Evolutionary conservation across 305 asterid genomes (phyloP).

Genomic region (Fraxinus angustifolia): DNA sequence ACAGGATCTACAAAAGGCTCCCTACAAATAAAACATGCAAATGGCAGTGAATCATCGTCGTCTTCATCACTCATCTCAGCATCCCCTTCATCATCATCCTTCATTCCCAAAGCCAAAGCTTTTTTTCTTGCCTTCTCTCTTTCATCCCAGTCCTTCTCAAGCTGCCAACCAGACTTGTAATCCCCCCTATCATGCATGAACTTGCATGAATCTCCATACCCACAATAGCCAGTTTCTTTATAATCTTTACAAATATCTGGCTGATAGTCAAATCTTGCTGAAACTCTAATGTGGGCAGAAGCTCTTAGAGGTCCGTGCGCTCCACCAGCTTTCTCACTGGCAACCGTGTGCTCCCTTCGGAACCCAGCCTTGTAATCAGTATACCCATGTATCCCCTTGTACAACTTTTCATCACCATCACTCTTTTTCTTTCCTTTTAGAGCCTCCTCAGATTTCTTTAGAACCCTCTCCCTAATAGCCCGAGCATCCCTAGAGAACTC

Average conservation of each 20-base stretch:
- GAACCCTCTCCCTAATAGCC: slow-evolving; percentile 80
- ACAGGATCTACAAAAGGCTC: slow-evolving; percentile 87
- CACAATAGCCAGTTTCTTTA: slow-evolving; percentile 95
- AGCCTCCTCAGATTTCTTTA: slow-evolving; percentile 71
- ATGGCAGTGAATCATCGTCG: slow-evolving; percentile 65
- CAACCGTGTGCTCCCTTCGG: slow-evolving; percentile 80
- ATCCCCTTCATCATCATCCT: slow-evolving; percentile 52
- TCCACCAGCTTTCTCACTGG: slow-evolving; percentile 94
- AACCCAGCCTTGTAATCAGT: slow-evolving; percentile 96
- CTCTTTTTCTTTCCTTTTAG: slow-evolving; percentile 66
- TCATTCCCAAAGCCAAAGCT: slow-evolving; percentile 56
- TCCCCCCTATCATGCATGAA: slow-evolving; percentile 99
- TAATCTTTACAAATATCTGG: slow-evolving; percentile 96
- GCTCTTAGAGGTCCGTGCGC: slow-evolving; percentile 93
- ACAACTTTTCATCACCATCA: slow-evolving; percentile 62
- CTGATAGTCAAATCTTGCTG: slow-evolving; percentile 94
- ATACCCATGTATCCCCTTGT: slow-evolving; percentile 76
- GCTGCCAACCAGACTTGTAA: slow-evolving; percentile 96
- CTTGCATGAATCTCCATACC: slow-evolving; percentile 94
- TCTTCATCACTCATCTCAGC: slow-evolving; percentile 63
- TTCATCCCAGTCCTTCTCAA: slow-evolving; percentile 93
- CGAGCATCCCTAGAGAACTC: slow-evolving; percentile 84
- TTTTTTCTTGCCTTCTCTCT: slow-evolving; percentile 68
- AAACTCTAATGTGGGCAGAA: slow-evolving; percentile 88
- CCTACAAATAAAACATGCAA: slow-evolving; percentile 93